A percentile compares a stretch with the other conserved stretches of the same genome.
These are phyloP conservation scores for Rhododendron williamsianum DNA, from an alignment of 148 eudicot genomes.

Conservation along the genomic window DNA sequence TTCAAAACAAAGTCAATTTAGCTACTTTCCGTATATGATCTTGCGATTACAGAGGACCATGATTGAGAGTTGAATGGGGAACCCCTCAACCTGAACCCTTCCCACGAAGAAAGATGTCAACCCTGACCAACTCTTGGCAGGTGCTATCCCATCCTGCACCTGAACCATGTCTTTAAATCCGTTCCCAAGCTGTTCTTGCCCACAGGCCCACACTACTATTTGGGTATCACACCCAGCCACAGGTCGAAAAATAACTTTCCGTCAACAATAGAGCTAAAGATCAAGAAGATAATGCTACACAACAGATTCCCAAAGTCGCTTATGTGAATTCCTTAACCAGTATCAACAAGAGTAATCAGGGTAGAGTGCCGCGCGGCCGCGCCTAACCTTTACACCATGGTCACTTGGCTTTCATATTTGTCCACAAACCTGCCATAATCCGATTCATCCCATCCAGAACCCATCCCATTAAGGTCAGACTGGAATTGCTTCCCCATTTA, in stretches of 20 bases:
- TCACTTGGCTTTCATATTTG: background rate
- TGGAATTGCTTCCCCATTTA: background rate
- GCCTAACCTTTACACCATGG: background rate
- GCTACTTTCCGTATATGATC: background rate
- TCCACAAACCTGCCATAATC: background rate
- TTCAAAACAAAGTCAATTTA: background rate
- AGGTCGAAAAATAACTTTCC: background rate
- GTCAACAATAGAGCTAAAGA: background rate
- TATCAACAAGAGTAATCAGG: background rate
- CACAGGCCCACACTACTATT: background rate
- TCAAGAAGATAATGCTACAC: background rate
- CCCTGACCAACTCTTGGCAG: background rate
- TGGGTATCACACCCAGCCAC: background rate
- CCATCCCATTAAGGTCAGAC: constrained; percentile 3
- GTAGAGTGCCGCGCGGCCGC: background rate
- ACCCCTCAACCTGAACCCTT: background rate
- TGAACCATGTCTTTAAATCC: background rate
- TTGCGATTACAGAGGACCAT: background rate
- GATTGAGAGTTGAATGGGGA: background rate
- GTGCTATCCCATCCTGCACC: background rate
- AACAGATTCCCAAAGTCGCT: background rate
- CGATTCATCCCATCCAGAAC: background rate
- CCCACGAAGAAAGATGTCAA: background rate
- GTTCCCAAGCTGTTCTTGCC: background rate
- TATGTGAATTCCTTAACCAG: background rate